A percentile compares a stretch with the other conserved stretches of the same genome.
Conservation (phyloP, 441 rosid species). For the Kokia cookei region DNA sequence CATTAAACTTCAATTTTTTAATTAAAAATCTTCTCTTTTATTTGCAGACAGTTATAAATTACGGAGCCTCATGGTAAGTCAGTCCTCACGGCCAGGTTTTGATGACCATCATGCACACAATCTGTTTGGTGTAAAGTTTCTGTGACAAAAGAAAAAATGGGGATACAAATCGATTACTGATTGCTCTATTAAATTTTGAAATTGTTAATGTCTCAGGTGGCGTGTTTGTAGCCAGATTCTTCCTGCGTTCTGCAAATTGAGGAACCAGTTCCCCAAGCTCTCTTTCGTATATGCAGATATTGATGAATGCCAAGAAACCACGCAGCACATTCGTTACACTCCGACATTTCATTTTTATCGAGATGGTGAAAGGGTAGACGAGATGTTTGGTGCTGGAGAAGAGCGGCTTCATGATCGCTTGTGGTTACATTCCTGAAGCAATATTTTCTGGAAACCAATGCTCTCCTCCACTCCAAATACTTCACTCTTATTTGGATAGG, state of each 20-base stretch:
- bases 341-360: slow-evolving; percentile 89
- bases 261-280: slow-evolving; percentile 57
- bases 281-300: slow-evolving; percentile 80
- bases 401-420: slow-evolving; percentile 81
- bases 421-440: slow-evolving; percentile 84
- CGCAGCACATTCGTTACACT: slow-evolving; percentile 74
- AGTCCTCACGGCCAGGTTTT: not conserved
- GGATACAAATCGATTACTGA: not conserved
- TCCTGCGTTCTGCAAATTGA: slow-evolving; percentile 65
- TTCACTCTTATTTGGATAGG: too few relatives aligned
- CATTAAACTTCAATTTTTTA: not conserved
- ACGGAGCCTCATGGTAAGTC: slow-evolving; percentile 75
- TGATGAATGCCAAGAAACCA: slow-evolving; percentile 90
- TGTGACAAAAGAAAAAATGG: not conserved
- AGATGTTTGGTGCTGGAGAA: slow-evolving; percentile 92
- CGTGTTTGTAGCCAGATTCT: slow-evolving; percentile 80
- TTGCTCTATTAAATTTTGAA: not conserved
- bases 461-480: not conserved
- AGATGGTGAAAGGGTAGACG: slow-evolving; percentile 80
- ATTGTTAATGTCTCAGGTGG: slow-evolving; percentile 55
- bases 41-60: slow-evolving; percentile 66
- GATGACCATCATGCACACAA: slow-evolving; percentile 2
- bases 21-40: not conserved
- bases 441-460: not conserved
- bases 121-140: slow-evolving; percentile 42